Base-by-base conservation (phyloP, 2,329 filamentous ascomycete species). In the Trichoderma sp. region DNA sequence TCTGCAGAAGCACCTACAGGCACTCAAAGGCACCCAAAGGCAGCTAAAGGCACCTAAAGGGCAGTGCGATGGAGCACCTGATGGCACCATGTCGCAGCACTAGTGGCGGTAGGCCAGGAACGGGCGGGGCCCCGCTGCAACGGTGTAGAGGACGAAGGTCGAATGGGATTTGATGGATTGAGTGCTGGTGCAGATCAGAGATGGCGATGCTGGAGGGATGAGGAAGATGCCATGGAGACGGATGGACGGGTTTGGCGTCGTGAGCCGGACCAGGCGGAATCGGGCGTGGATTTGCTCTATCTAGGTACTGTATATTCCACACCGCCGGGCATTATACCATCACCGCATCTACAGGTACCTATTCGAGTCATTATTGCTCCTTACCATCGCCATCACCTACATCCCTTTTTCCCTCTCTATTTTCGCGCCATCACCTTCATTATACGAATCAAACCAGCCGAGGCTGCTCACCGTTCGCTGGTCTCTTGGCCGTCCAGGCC, bases 61-160 rank as follows among this genome's bases (percentile, higher is more conserved):
- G 50, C 50, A 53, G 27, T 17, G 52, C 8, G 27, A 32, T 32
- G 17, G 52, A 32, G 64, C 64, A 27, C 39, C 29, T 35, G 27
- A 63, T 42, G 29, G 37, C 59, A 50, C 66, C 45, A 42, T 68
- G 66, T 50, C 37, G 59, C 66, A 35, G 66, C 66, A 59, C 66
- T 68, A 68, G 66, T 52, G 66, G 66, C 50, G 66, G 59, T 64
- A 64, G 66, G 48, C 59, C 58, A 68, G 59, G 66, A 57, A 68
- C 66, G 52, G 57, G 57, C 57, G 56, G 53, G 66, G 66, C 66
- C 59, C 54, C 56, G 52, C 66, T 68, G 59, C 59, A 58, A 64
- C 42, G 42, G 19, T 22, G 9, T 10, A 48, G 22, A 19, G n/a
- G n/a, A n/a, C n/a, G n/a, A n/a, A 19, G 39, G 39, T 48, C 19